Conservation (phyloP, 495 filamentous ascomycete species). For the Penicillium maclennaniae region DNA sequence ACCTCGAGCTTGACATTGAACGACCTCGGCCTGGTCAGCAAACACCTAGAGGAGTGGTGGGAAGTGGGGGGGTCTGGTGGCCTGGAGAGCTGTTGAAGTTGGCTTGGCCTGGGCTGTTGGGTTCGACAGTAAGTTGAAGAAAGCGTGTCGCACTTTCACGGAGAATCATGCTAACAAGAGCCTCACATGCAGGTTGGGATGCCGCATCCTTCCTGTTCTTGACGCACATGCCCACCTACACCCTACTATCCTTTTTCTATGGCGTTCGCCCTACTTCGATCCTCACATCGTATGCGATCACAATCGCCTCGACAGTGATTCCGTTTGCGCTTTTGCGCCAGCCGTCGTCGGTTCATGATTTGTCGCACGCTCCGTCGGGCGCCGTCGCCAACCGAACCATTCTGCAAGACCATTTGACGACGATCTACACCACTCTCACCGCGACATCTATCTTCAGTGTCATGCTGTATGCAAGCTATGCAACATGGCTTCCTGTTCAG, state of each 20-base stretch:
- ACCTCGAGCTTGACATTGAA: slow-evolving; percentile 45
- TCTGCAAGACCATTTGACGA: slow-evolving; percentile 60
- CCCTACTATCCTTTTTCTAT: slow-evolving; percentile 74
- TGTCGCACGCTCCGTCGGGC: slow-evolving; percentile 38
- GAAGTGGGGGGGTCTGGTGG: slow-evolving; percentile 57
- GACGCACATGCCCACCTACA: slow-evolving; percentile 65
- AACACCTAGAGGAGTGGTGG: slow-evolving; percentile 54
- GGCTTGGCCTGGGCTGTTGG: slow-evolving; percentile 64
- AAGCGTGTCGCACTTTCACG: background rate
- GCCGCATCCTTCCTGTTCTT: slow-evolving; percentile 63
- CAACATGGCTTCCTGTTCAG: slow-evolving; percentile 60
- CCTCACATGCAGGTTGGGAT: slow-evolving; percentile 54
- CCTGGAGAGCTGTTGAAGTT: slow-evolving; percentile 67
- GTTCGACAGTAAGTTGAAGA: slow-evolving; percentile 56
- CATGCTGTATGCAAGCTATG: slow-evolving; percentile 58
- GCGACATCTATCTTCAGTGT: slow-evolving; percentile 65
- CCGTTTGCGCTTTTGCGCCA: slow-evolving; percentile 70
- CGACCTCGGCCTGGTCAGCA: slow-evolving; percentile 60
- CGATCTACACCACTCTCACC: slow-evolving; percentile 59
- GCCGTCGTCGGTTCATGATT: slow-evolving; percentile 57
- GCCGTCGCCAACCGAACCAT: slow-evolving; percentile 63
- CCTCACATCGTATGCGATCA: slow-evolving; percentile 55
- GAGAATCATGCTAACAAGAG: background rate
- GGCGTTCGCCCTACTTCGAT: slow-evolving; percentile 54
- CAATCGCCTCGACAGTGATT: slow-evolving; percentile 60